phyloP scores from a whole-genome alignment of 2,329 filamentous ascomycete genomes.

The Penicillium sp. region DNA sequence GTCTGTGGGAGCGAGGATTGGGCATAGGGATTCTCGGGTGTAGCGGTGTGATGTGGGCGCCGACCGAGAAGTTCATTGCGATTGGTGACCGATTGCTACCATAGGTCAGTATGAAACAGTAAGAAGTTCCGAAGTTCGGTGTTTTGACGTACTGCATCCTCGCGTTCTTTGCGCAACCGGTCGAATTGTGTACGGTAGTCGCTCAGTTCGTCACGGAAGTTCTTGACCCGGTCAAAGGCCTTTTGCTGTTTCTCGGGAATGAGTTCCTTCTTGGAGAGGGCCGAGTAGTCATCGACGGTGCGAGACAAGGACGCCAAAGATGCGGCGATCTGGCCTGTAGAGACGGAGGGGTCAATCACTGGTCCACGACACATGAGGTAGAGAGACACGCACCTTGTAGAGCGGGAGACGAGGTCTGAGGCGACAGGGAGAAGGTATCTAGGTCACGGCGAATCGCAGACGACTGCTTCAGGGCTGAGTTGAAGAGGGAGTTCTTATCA shows the following conservation, averaged over 20 bases:
- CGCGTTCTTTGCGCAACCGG: conserved; percentile 67
- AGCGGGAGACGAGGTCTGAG: conserved; percentile 55
- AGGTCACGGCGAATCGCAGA: conserved; percentile 74
- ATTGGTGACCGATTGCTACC: conserved; percentile 59
- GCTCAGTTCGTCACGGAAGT: conserved; percentile 75
- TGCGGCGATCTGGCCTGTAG: conserved; percentile 66
- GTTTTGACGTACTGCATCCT: conserved; percentile 57
- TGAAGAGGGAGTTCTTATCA: conserved; percentile 76
- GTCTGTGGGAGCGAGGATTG: conserved; percentile 48
- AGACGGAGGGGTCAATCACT: conserved; percentile 32
- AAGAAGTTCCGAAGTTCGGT: background rate
- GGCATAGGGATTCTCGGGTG: conserved; percentile 90
- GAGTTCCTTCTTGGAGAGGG: conserved; percentile 79
- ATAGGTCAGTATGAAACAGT: conserved; percentile 2
- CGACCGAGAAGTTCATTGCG: conserved; percentile 79
- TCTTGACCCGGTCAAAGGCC: conserved; percentile 76
- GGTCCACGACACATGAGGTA: background rate
- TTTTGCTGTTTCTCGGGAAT: conserved; percentile 90
- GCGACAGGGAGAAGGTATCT: conserved; percentile 60
- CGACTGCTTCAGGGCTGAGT: conserved; percentile 78
- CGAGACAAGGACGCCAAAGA: conserved; percentile 78
- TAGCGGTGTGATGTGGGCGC: conserved; percentile 69
- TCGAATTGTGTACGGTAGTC: conserved; percentile 77
- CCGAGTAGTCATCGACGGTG: conserved; percentile 87
- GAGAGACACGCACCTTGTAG: conserved; percentile 50